These are phyloP conservation scores for Azolla pinnata DNA, from an alignment of 75 land plant genomes.

Conservation along the genomic window DNA sequence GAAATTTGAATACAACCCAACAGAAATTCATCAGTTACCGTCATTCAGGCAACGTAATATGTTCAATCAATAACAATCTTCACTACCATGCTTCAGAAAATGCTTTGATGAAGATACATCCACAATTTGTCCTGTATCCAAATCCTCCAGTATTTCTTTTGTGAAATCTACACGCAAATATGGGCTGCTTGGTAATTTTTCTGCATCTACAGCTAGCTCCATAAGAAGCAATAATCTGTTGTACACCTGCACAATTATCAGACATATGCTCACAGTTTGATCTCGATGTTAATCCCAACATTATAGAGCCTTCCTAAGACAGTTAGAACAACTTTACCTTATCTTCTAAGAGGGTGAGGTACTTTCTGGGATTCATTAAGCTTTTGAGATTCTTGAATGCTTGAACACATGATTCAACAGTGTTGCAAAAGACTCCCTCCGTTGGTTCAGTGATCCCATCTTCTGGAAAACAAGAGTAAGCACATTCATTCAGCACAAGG, in stretches of 20 bases:
- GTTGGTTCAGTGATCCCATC: neutral
- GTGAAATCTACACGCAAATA: neutral
- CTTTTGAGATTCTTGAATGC: neutral
- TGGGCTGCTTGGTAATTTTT: neutral
- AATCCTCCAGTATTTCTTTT: neutral
- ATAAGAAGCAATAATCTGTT: neutral
- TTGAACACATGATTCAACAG: neutral
- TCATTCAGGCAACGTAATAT: too few relatives aligned
- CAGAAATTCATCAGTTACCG: too few relatives aligned
- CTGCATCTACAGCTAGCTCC: constrained; percentile 3
- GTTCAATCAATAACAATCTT: too few relatives aligned
- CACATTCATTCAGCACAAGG: neutral
- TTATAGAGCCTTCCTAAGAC: neutral
- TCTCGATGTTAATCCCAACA: neutral
- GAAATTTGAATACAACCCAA: neutral
- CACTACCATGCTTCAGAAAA: too few relatives aligned
- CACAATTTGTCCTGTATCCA: neutral
- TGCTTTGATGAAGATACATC: too few relatives aligned
- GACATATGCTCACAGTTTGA: neutral
- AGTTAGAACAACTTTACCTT: neutral
- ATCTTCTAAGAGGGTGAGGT: neutral
- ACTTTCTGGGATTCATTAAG: neutral
- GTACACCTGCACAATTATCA: neutral
- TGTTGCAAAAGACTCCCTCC: neutral
- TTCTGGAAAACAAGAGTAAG: neutral